A percentile compares a stretch with the other conserved stretches of the same genome.
Evolutionary conservation across 2,329 filamentous ascomycete genomes (phyloP).

Genomic region (Fusarium sp.): DNA sequence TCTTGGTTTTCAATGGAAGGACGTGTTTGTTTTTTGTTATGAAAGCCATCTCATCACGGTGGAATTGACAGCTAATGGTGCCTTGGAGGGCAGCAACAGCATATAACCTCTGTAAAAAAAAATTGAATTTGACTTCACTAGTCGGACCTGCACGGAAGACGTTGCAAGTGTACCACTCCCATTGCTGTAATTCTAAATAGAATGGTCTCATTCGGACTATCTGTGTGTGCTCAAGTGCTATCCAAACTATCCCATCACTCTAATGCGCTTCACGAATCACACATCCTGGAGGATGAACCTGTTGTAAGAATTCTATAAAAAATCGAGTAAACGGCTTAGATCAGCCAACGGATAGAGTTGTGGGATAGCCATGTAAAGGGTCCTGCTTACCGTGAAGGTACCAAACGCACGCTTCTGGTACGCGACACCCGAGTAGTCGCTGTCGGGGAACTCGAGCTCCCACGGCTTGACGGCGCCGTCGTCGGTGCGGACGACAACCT

Average conservation of each 20-base stretch:
- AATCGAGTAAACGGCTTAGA: neutral
- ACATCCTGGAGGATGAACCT: neutral
- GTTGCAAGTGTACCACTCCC: neutral
- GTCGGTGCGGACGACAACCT: neutral
- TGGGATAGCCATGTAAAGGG: neutral
- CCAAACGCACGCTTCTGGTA: neutral
- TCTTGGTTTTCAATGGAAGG: neutral
- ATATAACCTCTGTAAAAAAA: neutral
- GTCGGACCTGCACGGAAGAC: neutral
- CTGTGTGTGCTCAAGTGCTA: neutral
- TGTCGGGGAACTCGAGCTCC: neutral
- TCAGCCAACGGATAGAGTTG: neutral
- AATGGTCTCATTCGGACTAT: too few relatives aligned
- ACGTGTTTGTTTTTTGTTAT: neutral
- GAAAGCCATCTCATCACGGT: neutral
- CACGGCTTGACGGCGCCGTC: neutral
- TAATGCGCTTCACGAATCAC: neutral
- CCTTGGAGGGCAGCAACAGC: neutral
- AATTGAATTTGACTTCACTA: too few relatives aligned
- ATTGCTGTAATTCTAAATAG: neutral
- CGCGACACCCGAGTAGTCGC: neutral
- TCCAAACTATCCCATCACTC: neutral
- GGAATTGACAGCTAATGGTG: neutral
- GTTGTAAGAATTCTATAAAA: neutral
- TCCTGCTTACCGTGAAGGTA: neutral